Conservation (phyloP, 2,329 filamentous ascomycete genomes). For the Claviceps digitariae region DNA sequence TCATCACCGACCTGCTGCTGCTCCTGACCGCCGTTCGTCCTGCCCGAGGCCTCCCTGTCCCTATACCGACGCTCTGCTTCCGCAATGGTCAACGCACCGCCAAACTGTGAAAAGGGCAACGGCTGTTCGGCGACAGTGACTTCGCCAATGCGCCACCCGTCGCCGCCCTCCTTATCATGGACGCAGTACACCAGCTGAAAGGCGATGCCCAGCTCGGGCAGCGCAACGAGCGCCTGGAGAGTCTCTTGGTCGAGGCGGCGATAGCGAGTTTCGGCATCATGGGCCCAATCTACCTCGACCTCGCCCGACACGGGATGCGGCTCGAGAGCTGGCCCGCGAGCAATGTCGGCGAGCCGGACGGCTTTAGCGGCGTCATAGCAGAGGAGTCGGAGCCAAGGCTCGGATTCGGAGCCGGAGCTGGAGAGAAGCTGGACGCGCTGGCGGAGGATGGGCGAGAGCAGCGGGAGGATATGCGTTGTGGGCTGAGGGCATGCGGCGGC, state of each 20-base stretch:
- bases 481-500: constrained; percentile 45
- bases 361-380: constrained; percentile 50
- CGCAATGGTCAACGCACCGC: constrained; percentile 34
- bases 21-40: constrained; percentile 8
- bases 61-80: constrained; percentile 48
- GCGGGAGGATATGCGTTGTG: constrained; percentile 40
- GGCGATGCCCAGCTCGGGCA: constrained; percentile 47
- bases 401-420: constrained; percentile 27
- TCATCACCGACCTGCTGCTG: background rate
- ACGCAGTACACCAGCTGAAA: constrained; percentile 59
- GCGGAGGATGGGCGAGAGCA: constrained; percentile 51
- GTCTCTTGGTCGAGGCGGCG: constrained; percentile 63
- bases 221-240: constrained; percentile 50
- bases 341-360: constrained; percentile 45
- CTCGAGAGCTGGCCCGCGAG: constrained; percentile 51
- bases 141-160: constrained; percentile 62
- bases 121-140: constrained; percentile 46
- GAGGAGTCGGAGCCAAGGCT: constrained; percentile 61
- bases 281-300: constrained; percentile 59
- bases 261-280: constrained; percentile 49
- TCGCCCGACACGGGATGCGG: constrained; percentile 74
- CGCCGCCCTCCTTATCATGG: constrained; percentile 45
- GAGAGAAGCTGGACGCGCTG: constrained; percentile 55
- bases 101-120: constrained; percentile 40
- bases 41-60: constrained; percentile 12